Conservation (phyloP, 2,329 filamentous ascomycete species). For the Teratosphaeria nubilosa region DNA sequence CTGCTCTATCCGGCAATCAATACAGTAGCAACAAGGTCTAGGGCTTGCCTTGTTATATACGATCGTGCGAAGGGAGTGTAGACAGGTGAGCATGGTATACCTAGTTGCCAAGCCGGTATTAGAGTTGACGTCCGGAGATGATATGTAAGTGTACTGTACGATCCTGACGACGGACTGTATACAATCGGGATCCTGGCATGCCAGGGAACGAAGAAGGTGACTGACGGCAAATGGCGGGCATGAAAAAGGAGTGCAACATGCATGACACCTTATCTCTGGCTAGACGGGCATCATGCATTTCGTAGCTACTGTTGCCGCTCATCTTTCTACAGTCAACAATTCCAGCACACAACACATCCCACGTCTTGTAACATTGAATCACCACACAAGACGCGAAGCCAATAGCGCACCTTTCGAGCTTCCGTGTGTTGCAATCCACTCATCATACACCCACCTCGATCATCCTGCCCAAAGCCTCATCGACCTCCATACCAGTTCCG, state of each 20-base stretch:
- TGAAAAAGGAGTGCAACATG: not conserved
- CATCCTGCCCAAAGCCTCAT: conserved; percentile 26
- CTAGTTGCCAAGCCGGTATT: no score
- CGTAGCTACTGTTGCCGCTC: not conserved
- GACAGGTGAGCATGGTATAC: no score
- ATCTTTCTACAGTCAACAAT: not conserved
- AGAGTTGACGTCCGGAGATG: no score
- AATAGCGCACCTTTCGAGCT: not conserved
- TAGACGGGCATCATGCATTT: not conserved
- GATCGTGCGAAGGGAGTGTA: conserved; percentile 29
- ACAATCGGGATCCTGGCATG: no score
- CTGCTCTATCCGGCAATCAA: no score
- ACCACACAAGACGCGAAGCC: not conserved
- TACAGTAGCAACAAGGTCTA: no score
- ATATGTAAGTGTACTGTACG: no score
- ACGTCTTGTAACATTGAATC: not conserved
- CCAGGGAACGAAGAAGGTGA: no score
- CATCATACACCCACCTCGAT: conserved; percentile 10
- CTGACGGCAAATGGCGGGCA: not conserved
- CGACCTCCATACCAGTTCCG: conserved; percentile 29
- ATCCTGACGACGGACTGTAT: conserved; percentile 31
- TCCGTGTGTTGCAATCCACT: not conserved
- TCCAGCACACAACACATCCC: no score
- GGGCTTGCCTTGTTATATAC: no score
- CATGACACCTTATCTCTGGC: not conserved